phyloP scores from a whole-genome alignment of 768 basidiomycete genomes.

The Termitomyces sp. region DNA sequence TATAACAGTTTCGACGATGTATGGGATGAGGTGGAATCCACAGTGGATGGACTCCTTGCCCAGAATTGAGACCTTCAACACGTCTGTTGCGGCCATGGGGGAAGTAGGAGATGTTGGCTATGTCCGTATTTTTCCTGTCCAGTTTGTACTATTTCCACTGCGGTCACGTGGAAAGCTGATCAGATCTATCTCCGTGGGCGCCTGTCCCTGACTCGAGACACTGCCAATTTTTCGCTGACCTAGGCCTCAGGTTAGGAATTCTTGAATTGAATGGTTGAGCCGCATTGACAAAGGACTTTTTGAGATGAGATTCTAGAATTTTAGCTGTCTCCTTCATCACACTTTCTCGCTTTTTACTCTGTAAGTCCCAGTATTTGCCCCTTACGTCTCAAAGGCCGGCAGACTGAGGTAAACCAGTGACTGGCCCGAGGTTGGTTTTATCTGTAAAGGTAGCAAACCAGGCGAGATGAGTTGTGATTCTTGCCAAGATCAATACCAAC shows the following conservation, averaged over 20 bases:
- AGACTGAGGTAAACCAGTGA: not conserved
- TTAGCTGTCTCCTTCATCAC: not conserved
- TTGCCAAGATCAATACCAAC: not conserved
- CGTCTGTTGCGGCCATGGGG: conserved; percentile 47
- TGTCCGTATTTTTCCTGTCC: conserved; percentile 4
- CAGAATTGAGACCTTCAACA: conserved; percentile 80
- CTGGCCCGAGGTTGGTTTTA: not conserved
- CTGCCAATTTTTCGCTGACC: too few species aligned
- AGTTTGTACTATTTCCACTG: conserved; percentile 4
- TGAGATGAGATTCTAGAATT: not conserved
- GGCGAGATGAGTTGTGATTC: not conserved
- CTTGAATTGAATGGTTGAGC: not conserved
- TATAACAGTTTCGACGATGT: conserved; percentile 78
- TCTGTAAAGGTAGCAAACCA: not conserved
- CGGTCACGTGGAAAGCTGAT: conserved; percentile 9
- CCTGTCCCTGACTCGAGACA: not conserved
- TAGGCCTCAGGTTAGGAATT: not conserved
- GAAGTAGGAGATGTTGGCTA: not conserved
- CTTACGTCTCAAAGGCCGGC: not conserved
- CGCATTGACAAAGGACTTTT: not conserved
- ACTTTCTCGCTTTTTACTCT: not conserved
- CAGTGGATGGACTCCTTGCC: conserved; percentile 88
- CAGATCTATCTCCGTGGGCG: conserved; percentile 5
- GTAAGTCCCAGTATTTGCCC: not conserved
- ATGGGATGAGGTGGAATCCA: conserved; percentile 88